These are phyloP conservation scores for Trichoderma atroviride DNA, from an alignment of 2,329 filamentous ascomycete genomes.

Conservation along the genomic window DNA sequence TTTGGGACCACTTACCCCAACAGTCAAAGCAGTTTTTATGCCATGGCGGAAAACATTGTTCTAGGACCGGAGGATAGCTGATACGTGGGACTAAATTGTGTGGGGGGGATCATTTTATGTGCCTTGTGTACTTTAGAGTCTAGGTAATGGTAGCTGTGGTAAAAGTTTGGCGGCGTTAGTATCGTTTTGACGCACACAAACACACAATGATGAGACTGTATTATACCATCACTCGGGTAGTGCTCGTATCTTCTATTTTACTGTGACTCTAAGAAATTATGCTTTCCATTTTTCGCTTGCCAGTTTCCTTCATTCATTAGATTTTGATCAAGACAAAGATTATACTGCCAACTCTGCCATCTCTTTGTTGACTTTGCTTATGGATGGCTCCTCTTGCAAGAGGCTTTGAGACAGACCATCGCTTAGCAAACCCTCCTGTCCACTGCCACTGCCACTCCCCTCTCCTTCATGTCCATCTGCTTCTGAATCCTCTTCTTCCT, in stretches of 20 bases:
- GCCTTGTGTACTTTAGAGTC: constrained; percentile 49
- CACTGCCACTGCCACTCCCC: background rate
- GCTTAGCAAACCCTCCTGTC: background rate
- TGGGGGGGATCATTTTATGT: constrained; percentile 39
- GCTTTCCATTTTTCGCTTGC: background rate
- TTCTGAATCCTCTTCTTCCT: constrained; percentile 30
- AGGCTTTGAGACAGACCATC: background rate
- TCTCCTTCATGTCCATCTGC: background rate
- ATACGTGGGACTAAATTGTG: constrained; percentile 39
- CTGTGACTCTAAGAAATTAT: background rate
- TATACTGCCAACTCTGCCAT: constrained; percentile 38
- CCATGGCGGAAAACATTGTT: constrained; percentile 41
- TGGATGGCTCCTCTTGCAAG: constrained; percentile 6
- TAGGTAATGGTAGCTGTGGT: constrained; percentile 35
- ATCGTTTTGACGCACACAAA: constrained; percentile 27
- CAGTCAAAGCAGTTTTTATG: constrained; percentile 35
- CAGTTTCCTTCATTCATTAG: background rate
- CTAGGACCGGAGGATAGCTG: constrained; percentile 40
- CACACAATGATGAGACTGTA: constrained; percentile 31
- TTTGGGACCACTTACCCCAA: constrained; percentile 32
- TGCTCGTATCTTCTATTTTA: background rate
- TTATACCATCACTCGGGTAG: constrained; percentile 11
- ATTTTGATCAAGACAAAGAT: constrained; percentile 29
- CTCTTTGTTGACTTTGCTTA: constrained; percentile 33
- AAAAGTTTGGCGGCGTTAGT: constrained; percentile 30